Percentiles rank a stretch among this genome's conserved stretches.
These are phyloP conservation scores for Strigomonas culicis DNA, from an alignment of 208 protist genomes.

Conservation along the genomic window DNA sequence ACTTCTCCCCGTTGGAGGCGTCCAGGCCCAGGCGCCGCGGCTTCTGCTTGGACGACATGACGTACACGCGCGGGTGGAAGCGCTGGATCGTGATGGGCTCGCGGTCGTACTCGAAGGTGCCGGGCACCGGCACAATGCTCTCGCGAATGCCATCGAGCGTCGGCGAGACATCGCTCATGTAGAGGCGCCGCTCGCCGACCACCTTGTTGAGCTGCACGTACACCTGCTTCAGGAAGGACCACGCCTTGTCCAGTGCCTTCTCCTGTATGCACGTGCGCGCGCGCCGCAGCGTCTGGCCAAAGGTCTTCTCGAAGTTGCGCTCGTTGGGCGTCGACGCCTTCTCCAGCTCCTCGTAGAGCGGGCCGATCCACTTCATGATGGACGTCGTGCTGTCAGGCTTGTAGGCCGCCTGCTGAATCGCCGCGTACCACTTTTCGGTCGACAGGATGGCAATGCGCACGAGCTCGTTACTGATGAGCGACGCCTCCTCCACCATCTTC, in stretches of 20 bases:
- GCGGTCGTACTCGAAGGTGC: constrained; percentile 92
- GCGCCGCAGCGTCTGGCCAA: constrained; percentile 55
- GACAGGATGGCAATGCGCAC: constrained; percentile 99
- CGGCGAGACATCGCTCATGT: constrained; percentile 91
- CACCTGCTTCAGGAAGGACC: constrained; percentile 79
- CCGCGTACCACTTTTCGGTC: constrained; percentile 93
- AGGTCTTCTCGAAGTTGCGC: constrained; percentile 89
- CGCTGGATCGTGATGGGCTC: constrained; percentile 92
- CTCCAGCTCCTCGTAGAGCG: constrained; percentile 95
- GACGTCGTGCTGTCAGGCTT: constrained; percentile 90
- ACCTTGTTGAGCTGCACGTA: constrained; percentile 78
- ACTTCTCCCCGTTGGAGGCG: constrained; percentile 94
- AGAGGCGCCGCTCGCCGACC: constrained; percentile 64
- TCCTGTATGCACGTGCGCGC: constrained; percentile 60
- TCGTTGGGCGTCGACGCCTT: constrained; percentile 93
- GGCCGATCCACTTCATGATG: constrained; percentile 92
- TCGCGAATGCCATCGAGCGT: constrained; percentile 91
- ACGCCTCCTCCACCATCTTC: constrained; percentile 91
- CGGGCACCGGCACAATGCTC: constrained; percentile 97
- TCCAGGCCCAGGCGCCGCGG: constrained; percentile 97
- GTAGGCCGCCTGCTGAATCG: constrained; percentile 96
- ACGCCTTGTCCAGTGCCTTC: constrained; percentile 53
- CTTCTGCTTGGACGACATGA: constrained; percentile 99
- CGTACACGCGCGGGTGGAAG: constrained; percentile 92
- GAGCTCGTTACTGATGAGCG: constrained; percentile 97